Base-by-base conservation (phyloP, 1,284 basidiomycete species). In the Fomitiporia mediterranea region DNA sequence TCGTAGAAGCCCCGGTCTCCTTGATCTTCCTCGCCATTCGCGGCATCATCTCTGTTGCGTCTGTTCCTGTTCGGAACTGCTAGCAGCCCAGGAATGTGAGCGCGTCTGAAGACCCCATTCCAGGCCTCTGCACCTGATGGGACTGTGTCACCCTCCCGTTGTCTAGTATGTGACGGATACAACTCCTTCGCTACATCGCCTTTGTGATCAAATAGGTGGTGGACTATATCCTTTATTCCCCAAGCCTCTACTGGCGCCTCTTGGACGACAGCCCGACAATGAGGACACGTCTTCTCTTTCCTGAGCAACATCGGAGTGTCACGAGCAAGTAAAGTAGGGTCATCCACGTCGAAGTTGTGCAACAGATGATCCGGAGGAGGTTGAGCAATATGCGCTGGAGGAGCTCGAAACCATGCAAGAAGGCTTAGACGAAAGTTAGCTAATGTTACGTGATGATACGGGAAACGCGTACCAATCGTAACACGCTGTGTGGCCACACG, bases 401-500 rank as follows among this genome's bases (percentile, higher is more conserved):
- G 69, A 13, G 77, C 74, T 5, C 77, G 82, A 66, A 90, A 91
- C 87, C 88, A 91, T 28, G 73, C 73, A n/a, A 86, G 74, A 11
- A 91, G 80, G 64, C 87, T 90, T 27, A 68, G 30, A 40, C 7
- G 38, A 17, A 15, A 44, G 23, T 21, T 3, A 40, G 19, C 47
- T 35, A 54, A 43, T 46, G 25, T 13, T 27, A 15, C 9, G 28
- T 37, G 6, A 17, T 35, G 23, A 19, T 8, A 21, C 2, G 17
- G 15, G 30, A 51, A 46, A 13, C 37, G 49, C 38, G 17, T 17
- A 57, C 58, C 58, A 60, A 17, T 39, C 65, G 58, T 88, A 77
- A 64, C 87, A 91, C 3, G 82, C 79, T 40, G 86, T 72, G 62
- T 91, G 88, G 4, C 89, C 87, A 59, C 87, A 91, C 0, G 88